Evolutionary conservation across 2,329 filamentous ascomycete species (phyloP).

Genomic region (Aspergillus oerlinghausenensis): DNA sequence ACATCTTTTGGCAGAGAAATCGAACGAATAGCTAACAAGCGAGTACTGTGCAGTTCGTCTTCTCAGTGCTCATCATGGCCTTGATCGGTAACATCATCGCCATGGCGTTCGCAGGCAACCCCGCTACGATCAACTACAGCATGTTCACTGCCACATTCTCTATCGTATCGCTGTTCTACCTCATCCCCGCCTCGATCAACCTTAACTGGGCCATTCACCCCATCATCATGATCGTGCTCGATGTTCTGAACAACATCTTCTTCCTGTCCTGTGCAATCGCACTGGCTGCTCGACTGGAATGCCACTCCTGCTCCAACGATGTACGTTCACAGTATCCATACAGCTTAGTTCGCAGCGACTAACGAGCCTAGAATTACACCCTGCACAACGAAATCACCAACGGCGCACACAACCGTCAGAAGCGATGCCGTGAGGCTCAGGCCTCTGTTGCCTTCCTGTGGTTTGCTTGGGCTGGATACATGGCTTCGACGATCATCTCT

Average conservation of each 20-base stretch:
- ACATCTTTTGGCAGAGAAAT: background rate
- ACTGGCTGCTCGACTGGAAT: constrained; percentile 43
- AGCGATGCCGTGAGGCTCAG: constrained; percentile 49
- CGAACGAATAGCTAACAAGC: constrained; percentile 3
- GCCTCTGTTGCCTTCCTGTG: constrained; percentile 49
- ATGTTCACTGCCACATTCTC: constrained; percentile 48
- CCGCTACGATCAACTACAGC: constrained; percentile 53
- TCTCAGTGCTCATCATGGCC: constrained; percentile 56
- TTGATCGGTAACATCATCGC: constrained; percentile 61
- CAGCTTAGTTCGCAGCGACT: too few relatives aligned
- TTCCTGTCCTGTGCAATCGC: constrained; percentile 46
- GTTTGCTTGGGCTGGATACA: constrained; percentile 46
- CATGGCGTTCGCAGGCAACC: constrained; percentile 48
- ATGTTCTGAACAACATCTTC: constrained; percentile 46
- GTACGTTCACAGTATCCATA: too few relatives aligned
- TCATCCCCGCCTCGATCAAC: constrained; percentile 41
- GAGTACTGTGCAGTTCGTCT: constrained; percentile 49
- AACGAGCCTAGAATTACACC: constrained; percentile 32
- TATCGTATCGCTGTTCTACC: constrained; percentile 46
- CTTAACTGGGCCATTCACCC: constrained; percentile 39
- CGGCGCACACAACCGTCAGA: constrained; percentile 31
- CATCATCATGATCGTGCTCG: constrained; percentile 41
- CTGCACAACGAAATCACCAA: constrained; percentile 43
- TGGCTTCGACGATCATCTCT: constrained; percentile 39
- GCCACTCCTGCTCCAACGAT: constrained; percentile 44